Percentiles rank a stretch among this genome's conserved stretches.
Conservation (phyloP, 2,329 filamentous ascomycete genomes). For the Aureobasidium lini region DNA sequence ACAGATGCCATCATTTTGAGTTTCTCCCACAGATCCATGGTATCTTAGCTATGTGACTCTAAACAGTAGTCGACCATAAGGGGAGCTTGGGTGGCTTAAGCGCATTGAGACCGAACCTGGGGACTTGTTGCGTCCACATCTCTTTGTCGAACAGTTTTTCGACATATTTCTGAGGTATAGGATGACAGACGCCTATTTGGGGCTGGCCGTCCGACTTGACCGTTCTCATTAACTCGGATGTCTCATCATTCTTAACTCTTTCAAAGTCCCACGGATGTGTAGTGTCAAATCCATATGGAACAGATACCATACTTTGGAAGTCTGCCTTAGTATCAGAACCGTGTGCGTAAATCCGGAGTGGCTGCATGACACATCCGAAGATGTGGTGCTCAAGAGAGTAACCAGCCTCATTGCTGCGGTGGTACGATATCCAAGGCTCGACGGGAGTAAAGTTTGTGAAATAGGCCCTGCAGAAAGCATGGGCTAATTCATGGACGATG, state of each 20-base stretch:
- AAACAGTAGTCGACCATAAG: background rate
- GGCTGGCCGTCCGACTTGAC: no score
- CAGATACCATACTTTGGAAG: no score
- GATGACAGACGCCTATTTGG: background rate
- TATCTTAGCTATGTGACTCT: no score
- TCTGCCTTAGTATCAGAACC: no score
- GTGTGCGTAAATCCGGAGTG: no score
- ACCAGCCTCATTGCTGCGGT: background rate
- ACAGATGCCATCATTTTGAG: no score
- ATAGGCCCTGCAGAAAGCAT: background rate
- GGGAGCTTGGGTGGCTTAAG: background rate
- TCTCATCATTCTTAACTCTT: no score
- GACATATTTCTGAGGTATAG: background rate
- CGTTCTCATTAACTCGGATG: no score
- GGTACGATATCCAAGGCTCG: background rate
- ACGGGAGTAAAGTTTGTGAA: no score
- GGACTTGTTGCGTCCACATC: background rate
- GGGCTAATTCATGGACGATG: background rate
- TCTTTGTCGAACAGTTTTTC: background rate
- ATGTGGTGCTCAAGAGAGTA: background rate
- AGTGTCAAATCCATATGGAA: no score
- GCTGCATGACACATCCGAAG: background rate
- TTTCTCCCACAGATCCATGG: no score
- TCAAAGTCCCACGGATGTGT: no score
- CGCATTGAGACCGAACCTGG: background rate